Evolutionary conservation across 768 basidiomycete species (phyloP), one percentile per base, ranked within the genome.

Genomic region (Chalciporus sphaerocephalus): DNA sequence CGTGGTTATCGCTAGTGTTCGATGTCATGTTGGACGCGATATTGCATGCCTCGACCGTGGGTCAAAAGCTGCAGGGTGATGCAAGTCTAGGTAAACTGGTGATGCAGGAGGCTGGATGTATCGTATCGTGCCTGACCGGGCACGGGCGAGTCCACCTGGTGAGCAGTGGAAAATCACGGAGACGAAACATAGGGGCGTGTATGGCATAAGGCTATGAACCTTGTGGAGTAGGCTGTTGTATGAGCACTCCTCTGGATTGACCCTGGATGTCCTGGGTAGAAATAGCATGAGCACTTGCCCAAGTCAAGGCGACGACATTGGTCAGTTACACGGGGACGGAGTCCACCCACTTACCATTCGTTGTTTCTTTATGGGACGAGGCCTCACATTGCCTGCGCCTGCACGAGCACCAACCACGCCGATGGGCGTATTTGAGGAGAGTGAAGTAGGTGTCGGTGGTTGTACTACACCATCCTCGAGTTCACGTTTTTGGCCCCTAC

Each of bases 201-300:
- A 8, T 22, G 30, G 16, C 35, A 40, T 8, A 21, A 12, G 46
- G 45, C 24, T 54, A 83, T 60, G 80, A 78, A 27, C 82, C 82
- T 57, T 85, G 85, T 12, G 85, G 85, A 18, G 85, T 87, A 27
- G 84, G 81, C 56, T 84, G 85, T 52, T 86, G 82, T 30, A 85
- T 72, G 42, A 80, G 76, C 38, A 79, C 70, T 52, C 81, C 78
- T 57, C 80, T 69, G 32, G 78, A 71, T 50, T 82, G 81, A n/a
- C 81, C 83, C 58, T 80, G 78, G 49, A 73, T 64, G 51, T 85
- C 84, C 83, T 85, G 42, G 17, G 22, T 25, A 22, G 42, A n/a
- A 33, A 38, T n/a, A 20, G 25, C 5, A 27, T 58, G 17, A 59
- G 46, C 28, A 39, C 40, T 17, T 15, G n/a, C 30, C n/a, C 27